These are phyloP conservation scores for Suillus decipiens DNA, from an alignment of 768 basidiomycete genomes.

Conservation along the genomic window DNA sequence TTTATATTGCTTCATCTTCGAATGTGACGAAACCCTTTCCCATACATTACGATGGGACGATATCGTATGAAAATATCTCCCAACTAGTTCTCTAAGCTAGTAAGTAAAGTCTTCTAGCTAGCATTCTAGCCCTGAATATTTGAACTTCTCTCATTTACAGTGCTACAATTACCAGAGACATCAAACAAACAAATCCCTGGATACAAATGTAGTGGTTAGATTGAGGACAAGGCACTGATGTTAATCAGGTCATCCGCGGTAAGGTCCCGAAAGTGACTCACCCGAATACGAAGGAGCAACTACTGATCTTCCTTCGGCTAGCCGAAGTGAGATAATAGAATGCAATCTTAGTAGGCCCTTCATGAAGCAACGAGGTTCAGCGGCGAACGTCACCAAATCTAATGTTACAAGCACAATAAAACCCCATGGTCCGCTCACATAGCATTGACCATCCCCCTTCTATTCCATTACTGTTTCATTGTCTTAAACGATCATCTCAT, in stretches of 20 bases:
- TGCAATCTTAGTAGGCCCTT: neutral
- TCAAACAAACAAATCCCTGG: too few species aligned
- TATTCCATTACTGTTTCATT: neutral
- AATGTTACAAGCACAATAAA: neutral
- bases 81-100: too few species aligned
- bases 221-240: neutral
- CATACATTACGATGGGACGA: too few species aligned
- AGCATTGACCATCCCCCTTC: neutral
- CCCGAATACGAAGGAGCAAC: neutral
- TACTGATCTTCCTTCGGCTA: neutral
- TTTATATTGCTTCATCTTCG: too few species aligned
- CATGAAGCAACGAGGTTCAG: neutral
- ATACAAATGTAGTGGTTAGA: neutral
- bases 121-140: neutral
- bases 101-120: neutral
- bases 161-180: neutral
- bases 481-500: constrained; percentile 1
- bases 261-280: neutral
- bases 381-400: neutral
- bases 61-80: too few species aligned
- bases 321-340: neutral
- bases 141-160: neutral
- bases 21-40: too few species aligned
- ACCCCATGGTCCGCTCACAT: neutral
- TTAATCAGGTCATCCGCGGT: neutral